Evolutionary conservation across 805 yeast genomes (phyloP), one percentile per base, ranked within the genome.

Genomic region (Candida bentonensis): DNA sequence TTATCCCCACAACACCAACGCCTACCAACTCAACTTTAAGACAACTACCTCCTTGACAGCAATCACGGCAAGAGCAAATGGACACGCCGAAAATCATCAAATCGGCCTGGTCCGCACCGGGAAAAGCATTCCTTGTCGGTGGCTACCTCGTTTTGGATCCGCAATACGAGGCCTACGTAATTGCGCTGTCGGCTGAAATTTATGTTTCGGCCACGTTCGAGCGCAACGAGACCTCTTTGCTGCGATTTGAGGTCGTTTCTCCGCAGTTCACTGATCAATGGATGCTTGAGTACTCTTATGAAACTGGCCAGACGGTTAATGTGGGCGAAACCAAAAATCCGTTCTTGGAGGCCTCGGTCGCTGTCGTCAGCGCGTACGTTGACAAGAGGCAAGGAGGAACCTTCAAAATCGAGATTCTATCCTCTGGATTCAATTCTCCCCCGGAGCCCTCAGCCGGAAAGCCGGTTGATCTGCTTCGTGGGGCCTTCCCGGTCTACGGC

Each of bases 121-220:
- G 97, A 0, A 92, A 92, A 60, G 97, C 96, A 1, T 67, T 92
- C 22, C 54, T 92, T 11, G 96, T 92, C 0, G 98, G 98, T 17
- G 98, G 98, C 0, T 92, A 92, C 58, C 69, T 92, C 26, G 97
- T 92, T 0, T 65, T 92, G 20, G 92, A 83, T 47, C 88, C 88
- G 0, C 61, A 61, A 28, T 88, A 82, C 63, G 64, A 69, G 40
- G 77, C 95, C 0, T 82, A 79, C 58, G 94, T 84, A 2, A 78
- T 89, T 11, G 97, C 95, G 0, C 70, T 92, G 15, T 82, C 94
- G 1, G 76, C 95, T 3, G 70, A 97, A 49, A 89, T 92, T 84
- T 88, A 88, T 58, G 85, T 94, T 1, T 69, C 78, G 5, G 69
- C 76, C 9, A 43, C 50, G 22, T 22, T 47, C 33, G 58, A 60